A percentile compares a stretch with the other conserved stretches of the same genome.
These are phyloP conservation scores for Sporothrix pallida DNA, from an alignment of 2,329 filamentous ascomycete genomes.

Conservation along the genomic window DNA sequence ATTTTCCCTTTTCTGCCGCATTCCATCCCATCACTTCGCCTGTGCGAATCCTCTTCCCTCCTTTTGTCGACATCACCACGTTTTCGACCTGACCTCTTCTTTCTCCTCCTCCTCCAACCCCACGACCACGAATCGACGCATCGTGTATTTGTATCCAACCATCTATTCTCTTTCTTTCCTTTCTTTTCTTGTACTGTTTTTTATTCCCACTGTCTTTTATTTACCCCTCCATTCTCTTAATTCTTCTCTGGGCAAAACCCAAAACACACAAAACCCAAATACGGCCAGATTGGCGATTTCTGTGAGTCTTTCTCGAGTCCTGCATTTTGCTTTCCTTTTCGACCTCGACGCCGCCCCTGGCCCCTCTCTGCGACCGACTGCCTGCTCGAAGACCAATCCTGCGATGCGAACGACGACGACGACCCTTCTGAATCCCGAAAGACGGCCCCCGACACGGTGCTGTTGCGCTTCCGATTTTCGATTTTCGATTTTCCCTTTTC, in stretches of 20 bases:
- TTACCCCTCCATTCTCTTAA: slow-evolving; percentile 11
- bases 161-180: slow-evolving; percentile 24
- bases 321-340: slow-evolving; percentile 10
- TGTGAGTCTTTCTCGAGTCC: slow-evolving; percentile 28
- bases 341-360: background rate
- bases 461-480: background rate
- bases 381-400: background rate
- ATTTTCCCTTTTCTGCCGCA: slow-evolving; percentile 16
- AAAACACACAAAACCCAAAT: background rate
- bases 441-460: background rate
- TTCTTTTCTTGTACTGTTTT: slow-evolving; percentile 24
- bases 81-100: background rate
- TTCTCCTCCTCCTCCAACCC: background rate
- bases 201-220: slow-evolving; percentile 17
- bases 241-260: slow-evolving; percentile 18
- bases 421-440: background rate
- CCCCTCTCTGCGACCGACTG: slow-evolving; percentile 1
- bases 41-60: slow-evolving; percentile 1
- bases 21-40: background rate
- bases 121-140: slow-evolving; percentile 28
- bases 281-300: slow-evolving; percentile 31
- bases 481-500: too few relatives aligned
- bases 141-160: slow-evolving; percentile 31
- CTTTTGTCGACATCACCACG: slow-evolving; percentile 25
- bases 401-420: background rate